Percentiles rank a stretch among this genome's conserved stretches.
phyloP scores from a whole-genome alignment of 306 rosid species.

The Amphicarpaea edgeworthii region DNA sequence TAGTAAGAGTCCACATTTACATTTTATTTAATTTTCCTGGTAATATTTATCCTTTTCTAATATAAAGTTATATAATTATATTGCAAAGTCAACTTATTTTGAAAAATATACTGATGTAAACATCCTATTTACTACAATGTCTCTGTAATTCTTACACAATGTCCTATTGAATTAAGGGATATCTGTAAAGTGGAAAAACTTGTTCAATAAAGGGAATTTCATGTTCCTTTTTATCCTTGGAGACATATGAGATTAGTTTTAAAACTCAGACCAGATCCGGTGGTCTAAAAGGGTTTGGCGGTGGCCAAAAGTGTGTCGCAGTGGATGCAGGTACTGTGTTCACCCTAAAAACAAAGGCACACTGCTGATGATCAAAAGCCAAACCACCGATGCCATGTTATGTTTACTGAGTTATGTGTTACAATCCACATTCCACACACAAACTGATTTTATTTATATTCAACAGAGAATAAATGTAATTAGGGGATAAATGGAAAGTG shows the following conservation, averaged over 20 bases:
- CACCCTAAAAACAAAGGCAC: too few species aligned
- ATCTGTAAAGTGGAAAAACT: constrained; percentile 13
- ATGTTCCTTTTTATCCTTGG: not conserved
- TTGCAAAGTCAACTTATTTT: constrained; percentile 22
- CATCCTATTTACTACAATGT: constrained; percentile 20
- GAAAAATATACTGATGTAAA: not conserved
- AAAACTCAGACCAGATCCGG: too few species aligned
- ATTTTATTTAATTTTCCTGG: constrained; percentile 11
- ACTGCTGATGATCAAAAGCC: too few species aligned
- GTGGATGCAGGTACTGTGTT: too few species aligned
- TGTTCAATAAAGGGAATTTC: constrained; percentile 11
- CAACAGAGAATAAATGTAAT: too few species aligned
- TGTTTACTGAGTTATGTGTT: too few species aligned
- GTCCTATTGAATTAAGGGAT: constrained; percentile 10
- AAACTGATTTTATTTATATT: too few species aligned
- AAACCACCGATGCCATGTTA: too few species aligned
- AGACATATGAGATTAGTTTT: constrained; percentile 20
- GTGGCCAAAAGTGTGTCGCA: not conserved
- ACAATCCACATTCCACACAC: too few species aligned
- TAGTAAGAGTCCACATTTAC: constrained; percentile 1
- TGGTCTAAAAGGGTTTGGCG: too few species aligned
- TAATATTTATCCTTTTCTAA: constrained; percentile 12
- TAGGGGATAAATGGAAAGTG: too few species aligned
- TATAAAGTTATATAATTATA: too few species aligned
- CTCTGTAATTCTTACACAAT: not conserved